Evolutionary conservation across 2,329 filamentous ascomycete genomes (phyloP).

Genomic region (Diaporthe aspalathi): DNA sequence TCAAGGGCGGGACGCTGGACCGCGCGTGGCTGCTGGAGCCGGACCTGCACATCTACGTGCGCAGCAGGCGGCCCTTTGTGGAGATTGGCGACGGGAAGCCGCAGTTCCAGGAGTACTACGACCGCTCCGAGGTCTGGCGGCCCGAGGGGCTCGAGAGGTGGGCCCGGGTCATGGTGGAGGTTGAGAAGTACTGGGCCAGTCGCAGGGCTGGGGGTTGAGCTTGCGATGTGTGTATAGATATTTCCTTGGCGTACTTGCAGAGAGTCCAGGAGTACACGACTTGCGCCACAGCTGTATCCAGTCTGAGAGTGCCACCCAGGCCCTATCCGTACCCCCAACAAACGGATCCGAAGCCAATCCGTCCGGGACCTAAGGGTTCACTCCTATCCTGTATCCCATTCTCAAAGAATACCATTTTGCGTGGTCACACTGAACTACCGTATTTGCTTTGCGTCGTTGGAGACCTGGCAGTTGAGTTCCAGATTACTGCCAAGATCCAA

Average conservation of each 20-base stretch:
- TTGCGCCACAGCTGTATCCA: too few relatives aligned
- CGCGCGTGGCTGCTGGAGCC: constrained; percentile 52
- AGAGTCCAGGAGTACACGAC: too few relatives aligned
- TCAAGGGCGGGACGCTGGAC: constrained; percentile 60
- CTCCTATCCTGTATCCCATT: too few relatives aligned
- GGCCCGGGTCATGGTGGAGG: constrained; percentile 42
- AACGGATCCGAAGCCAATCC: too few relatives aligned
- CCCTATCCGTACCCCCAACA: too few relatives aligned
- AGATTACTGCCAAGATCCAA: background rate
- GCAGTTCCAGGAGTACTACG: constrained; percentile 53
- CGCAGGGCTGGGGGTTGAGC: constrained; percentile 7
- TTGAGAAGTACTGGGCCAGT: constrained; percentile 33
- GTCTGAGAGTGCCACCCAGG: too few relatives aligned
- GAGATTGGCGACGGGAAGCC: constrained; percentile 50
- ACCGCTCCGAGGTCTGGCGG: constrained; percentile 48
- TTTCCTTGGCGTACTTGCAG: background rate
- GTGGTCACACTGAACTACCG: too few relatives aligned
- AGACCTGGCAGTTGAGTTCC: background rate
- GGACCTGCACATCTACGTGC: constrained; percentile 58
- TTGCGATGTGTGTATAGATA: background rate
- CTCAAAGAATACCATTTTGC: too few relatives aligned
- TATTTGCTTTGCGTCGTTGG: too few relatives aligned
- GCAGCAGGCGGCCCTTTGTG: constrained; percentile 53
- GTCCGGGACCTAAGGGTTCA: too few relatives aligned
- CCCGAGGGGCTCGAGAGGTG: constrained; percentile 49